A percentile compares a stretch with the other conserved stretches of the same genome.
Evolutionary conservation across 441 rosid species (phyloP).

Genomic region (Erodium trifolium): DNA sequence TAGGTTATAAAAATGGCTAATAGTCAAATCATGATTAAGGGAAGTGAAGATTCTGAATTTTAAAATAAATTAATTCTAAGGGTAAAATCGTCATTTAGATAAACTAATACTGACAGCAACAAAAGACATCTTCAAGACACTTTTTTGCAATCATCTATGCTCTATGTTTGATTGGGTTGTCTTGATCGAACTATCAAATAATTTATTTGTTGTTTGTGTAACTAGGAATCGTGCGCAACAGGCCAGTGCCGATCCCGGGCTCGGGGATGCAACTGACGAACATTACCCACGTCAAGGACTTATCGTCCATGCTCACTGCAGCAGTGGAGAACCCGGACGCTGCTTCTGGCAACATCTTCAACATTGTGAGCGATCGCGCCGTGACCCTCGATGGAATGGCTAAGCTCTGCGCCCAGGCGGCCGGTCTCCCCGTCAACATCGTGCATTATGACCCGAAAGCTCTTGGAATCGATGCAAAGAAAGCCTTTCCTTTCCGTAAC

Average conservation of each 20-base stretch:
- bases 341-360: conserved; percentile 61
- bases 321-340: conserved; percentile 69
- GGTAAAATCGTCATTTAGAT: too few relatives aligned
- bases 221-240: conserved; percentile 74
- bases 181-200: too few relatives aligned
- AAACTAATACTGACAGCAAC: too few relatives aligned
- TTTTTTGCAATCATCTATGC: too few relatives aligned
- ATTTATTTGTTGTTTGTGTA: not conserved
- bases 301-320: conserved; percentile 72
- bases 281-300: conserved; percentile 69
- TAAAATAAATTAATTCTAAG: too few relatives aligned
- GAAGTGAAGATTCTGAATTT: too few relatives aligned
- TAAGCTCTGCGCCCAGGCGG: conserved; percentile 84
- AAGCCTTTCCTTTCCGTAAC: conserved; percentile 88
- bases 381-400: conserved; percentile 92
- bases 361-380: conserved; percentile 84
- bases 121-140: too few relatives aligned
- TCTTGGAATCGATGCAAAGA: conserved; percentile 69
- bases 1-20: too few relatives aligned
- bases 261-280: conserved; percentile 87
- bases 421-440: conserved; percentile 58
- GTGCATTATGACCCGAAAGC: conserved; percentile 88
- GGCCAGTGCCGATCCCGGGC: conserved; percentile 86
- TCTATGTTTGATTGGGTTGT: too few relatives aligned
- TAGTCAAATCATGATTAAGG: too few relatives aligned